Evolutionary conservation across 768 basidiomycete genomes (phyloP), one percentile per base, ranked within the genome.

Genomic region (Boletus subcaerulescens): DNA sequence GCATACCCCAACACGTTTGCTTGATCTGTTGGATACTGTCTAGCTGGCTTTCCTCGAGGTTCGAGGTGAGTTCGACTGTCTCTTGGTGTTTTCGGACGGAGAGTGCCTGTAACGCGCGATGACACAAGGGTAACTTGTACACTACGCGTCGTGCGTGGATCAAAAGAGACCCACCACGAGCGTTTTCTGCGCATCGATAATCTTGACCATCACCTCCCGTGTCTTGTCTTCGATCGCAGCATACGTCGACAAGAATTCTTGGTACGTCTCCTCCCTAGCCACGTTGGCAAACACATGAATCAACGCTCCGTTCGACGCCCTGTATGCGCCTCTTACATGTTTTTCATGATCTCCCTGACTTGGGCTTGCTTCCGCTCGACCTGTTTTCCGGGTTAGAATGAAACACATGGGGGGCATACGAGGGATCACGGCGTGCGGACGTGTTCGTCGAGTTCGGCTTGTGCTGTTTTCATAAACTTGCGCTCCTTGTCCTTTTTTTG

Each of bases 11-110:
- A 41, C 53, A 66, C 3, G 66, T 36, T 12, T 55, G 47, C 15
- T 59, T 63, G 50, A 63, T 26, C 33, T 61, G 48, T 38, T 45
- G 58, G 47, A 72, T 57, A 18, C 59, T 60, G 41, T 68, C 60
- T 11, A 57, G 13, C 38, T 70, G 69, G 18, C 54, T 49, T 6
- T 67, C 63, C 41, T 71, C 71, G 5, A 60, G 59, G 17, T 65
- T 33, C 20, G 63, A 58, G 14, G 57, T 47, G 20, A 57, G 56
- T 39, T 61, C 60, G 7, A 71, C 42, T 7, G 49, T 54, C 13
- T 61, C 60, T n/a, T 69, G 71, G 36, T 71, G 71, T 50, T 61
- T 58, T 38, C 59, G 57, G 33, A 72, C 60, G 0, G 69, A 66
- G 9, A 71, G 35, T 1, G 69, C 44, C 69, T 71, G 31, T 4